Evolutionary conservation across 768 basidiomycete species (phyloP), one percentile per base, ranked within the genome.

Genomic region (Rhizopogon vesiculosus): DNA sequence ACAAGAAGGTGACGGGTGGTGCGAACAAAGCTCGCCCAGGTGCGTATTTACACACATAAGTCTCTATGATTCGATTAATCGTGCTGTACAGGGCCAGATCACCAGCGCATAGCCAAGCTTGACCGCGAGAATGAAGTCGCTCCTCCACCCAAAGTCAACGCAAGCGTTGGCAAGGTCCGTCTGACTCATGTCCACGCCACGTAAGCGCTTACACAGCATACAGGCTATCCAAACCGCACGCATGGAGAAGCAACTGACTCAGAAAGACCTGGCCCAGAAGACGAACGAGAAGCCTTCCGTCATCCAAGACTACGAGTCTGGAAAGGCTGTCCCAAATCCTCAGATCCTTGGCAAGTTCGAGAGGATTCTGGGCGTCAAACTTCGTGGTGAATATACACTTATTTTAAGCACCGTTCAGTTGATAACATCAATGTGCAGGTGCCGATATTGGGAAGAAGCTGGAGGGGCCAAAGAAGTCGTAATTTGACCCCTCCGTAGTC

Each of bases 111-210:
- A 67, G 93, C 90, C 25, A 95, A 95, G 66, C 86, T 98, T 42
- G 94, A 95, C 71, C 84, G 91, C 43, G 93, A 97, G 63, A 95
- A 98, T 69, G 94, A 96, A 66, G 93, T 96, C 22, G 92, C 93
- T 8, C 93, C 94, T 7, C 95, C 95, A 45, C 62, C 88, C 52
- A 96, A 93, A 74, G 75, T 98, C 60, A 69, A 78, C 2, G 77
- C 85, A 8, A 78, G 76, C 22, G 90, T 90, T 58, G 89, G 90
- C 60, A 85, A 85, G 71, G 90, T 88, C 66, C 42, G 80, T 70
- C 15, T 38, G 16, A 19, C 51, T 60, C 48, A 18, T 45, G 33
- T 48, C 45, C 19, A 39, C 25, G 19, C 49, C 40, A 59, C 39
- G 60, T 54, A 35, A 28, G 42, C 28, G 38, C 25, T 52, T 44